Evolutionary conservation across 345 rosid genomes (phyloP).

Genomic region (Eucalyptus curtisii): DNA sequence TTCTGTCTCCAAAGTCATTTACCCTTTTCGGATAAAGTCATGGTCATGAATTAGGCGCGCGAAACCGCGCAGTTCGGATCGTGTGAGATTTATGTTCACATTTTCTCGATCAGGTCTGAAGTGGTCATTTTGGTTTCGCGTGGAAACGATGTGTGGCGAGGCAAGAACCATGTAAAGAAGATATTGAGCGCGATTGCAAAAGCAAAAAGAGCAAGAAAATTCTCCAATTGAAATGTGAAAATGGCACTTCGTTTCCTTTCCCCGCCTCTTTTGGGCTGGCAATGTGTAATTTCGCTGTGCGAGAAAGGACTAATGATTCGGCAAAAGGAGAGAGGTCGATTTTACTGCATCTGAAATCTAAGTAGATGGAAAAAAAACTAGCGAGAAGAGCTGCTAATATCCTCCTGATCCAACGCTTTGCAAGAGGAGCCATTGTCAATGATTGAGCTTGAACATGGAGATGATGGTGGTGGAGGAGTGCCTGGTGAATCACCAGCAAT

Average conservation of each 20-base stretch:
- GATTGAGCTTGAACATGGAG: conserved; percentile 44
- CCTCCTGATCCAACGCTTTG: conserved; percentile 3
- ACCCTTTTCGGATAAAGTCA: conserved; percentile 3
- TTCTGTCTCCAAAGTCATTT: conserved; percentile 8
- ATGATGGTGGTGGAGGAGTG: conserved; percentile 46
- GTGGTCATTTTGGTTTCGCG: background rate
- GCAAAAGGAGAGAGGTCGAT: background rate
- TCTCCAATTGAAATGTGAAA: background rate
- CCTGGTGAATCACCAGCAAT: conserved; percentile 9
- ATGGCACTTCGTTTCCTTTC: background rate
- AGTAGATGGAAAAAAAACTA: background rate
- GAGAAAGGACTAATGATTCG: background rate
- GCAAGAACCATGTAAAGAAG: background rate
- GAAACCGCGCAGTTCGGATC: background rate
- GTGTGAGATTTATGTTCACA: background rate
- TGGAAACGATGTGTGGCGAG: background rate
- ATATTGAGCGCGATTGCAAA: background rate
- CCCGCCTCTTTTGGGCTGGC: background rate
- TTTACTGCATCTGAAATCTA: background rate
- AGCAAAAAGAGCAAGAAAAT: background rate
- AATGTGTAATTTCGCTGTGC: background rate
- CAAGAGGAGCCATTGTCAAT: background rate
- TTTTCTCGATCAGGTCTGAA: background rate
- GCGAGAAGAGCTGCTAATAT: background rate
- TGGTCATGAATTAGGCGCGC: background rate